Base-by-base conservation (phyloP, 331 rosid species). In the Malus hybrid region DNA sequence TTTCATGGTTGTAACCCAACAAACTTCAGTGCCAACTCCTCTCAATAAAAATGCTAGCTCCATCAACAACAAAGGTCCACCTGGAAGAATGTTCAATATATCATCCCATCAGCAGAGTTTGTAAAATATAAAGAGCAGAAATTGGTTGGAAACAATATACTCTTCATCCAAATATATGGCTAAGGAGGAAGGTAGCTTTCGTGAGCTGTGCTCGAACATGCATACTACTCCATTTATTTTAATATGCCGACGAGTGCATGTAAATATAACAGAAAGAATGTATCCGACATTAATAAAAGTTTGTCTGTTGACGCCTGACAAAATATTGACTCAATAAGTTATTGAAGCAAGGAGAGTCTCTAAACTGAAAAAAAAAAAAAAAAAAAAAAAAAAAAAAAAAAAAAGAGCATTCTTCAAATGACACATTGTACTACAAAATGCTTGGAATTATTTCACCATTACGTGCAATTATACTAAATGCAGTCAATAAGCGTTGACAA, bases 21-120 rank as follows among this genome's bases (percentile, higher is more conserved):
- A 60, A 42, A 81, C 84, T 56, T 81, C 69, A 28, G 81, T 71
- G 63, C 84, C 84, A 64, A 81, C 84, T 33, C 80, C 71, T 64
- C 84, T 81, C 34, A 81, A 66, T 58, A 81, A 57, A 81, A 81
- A 81, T 15, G 84, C 84, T 4, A 81, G 70, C 71, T 81, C 84
- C 84, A 81, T 81, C 63, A 81, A 56, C 81, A 81, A 76, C 74
- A 76, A 57, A 7, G 84, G 84, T 48, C 84, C 84, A 64, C 84
- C 84, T 81, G 52, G 6, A 56, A 63, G 62, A 24, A 64, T 29
- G 36, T 71, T 42, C 52, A 71, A 71, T 62, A 71, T 20, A 13
- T 58, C 30, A 58, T 58, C 24, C 63, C 6, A 5, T 11, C 8
- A 58, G 64, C 11, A 58, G 64, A 11, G 30, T 22, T 58, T 58